Percentiles rank a stretch among this genome's conserved stretches.
These are phyloP conservation scores for Pythium guiyangense DNA, from an alignment of 352 stramenopile genomes.

Conservation along the genomic window DNA sequence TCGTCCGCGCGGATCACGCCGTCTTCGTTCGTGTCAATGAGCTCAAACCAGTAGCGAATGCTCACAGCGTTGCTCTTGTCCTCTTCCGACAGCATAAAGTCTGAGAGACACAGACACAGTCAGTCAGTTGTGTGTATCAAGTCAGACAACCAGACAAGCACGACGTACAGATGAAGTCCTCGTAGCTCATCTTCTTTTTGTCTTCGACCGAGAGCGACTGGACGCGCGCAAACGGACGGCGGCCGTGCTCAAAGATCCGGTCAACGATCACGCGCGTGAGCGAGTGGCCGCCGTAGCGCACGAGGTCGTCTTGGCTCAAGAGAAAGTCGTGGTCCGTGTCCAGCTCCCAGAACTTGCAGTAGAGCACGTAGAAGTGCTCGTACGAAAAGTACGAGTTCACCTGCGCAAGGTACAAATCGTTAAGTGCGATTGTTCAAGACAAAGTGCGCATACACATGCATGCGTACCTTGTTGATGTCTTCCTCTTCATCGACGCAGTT, in stretches of 20 bases:
- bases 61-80: conserved; percentile 97
- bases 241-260: conserved; percentile 80
- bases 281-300: conserved; percentile 79
- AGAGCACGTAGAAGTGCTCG: conserved; percentile 99
- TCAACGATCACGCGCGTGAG: conserved; percentile 86
- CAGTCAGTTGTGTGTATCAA: no score
- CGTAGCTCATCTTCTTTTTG: conserved; percentile 90
- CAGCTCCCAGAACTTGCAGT: conserved; percentile 99
- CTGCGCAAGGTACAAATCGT: no score
- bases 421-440: no score
- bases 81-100: conserved; percentile 99
- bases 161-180: conserved; percentile 87
- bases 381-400: conserved; percentile 97
- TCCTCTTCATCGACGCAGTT: conserved; percentile 97
- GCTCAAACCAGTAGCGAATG: conserved; percentile 98
- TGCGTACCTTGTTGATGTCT: conserved; percentile 98
- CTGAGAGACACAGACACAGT: conserved; percentile 23
- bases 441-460: neutral
- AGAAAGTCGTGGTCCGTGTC: conserved; percentile 92
- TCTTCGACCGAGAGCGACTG: conserved; percentile 71
- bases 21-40: conserved; percentile 97
- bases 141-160: neutral
- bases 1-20: conserved; percentile 96
- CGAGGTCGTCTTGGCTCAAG: conserved; percentile 76
- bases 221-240: conserved; percentile 76